Conservation (phyloP, 805 yeast species). For the Candida orba region DNA sequence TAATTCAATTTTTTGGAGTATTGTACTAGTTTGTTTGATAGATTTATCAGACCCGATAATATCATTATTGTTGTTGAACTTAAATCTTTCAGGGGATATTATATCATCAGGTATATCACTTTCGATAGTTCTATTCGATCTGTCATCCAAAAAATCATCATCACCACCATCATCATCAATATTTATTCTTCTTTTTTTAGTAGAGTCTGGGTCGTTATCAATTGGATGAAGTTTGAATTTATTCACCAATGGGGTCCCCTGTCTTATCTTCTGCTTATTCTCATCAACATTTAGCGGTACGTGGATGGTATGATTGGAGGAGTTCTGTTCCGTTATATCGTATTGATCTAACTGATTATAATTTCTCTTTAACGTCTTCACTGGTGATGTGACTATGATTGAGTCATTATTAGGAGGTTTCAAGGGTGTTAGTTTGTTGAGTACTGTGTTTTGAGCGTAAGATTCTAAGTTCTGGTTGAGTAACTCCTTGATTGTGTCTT, state of each 20-base stretch:
- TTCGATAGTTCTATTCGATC: slow-evolving; percentile 12
- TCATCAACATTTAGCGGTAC: slow-evolving; percentile 16
- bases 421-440: slow-evolving; percentile 19
- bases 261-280: slow-evolving; percentile 16
- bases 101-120: slow-evolving; percentile 20
- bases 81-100: slow-evolving; percentile 22
- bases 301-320: slow-evolving; percentile 4
- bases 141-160: slow-evolving; percentile 4
- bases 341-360: slow-evolving; percentile 8
- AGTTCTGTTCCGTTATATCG: slow-evolving; percentile 3
- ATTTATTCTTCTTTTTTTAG: neutral
- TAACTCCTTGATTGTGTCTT: slow-evolving; percentile 6
- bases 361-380: slow-evolving; percentile 15
- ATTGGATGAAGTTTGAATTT: neutral
- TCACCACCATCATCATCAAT: slow-evolving; percentile 2
- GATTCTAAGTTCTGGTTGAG: slow-evolving; percentile 12
- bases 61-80: slow-evolving; percentile 14
- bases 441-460: slow-evolving; percentile 14
- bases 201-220: neutral
- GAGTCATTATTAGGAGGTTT: slow-evolving; percentile 12
- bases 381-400: slow-evolving; percentile 19
- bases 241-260: slow-evolving; percentile 17
- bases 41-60: slow-evolving; percentile 1
- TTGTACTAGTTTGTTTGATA: neutral
- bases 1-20: slow-evolving; percentile 4